Base-by-base conservation (phyloP, 345 rosid species). In the Syzygium aqueum region DNA sequence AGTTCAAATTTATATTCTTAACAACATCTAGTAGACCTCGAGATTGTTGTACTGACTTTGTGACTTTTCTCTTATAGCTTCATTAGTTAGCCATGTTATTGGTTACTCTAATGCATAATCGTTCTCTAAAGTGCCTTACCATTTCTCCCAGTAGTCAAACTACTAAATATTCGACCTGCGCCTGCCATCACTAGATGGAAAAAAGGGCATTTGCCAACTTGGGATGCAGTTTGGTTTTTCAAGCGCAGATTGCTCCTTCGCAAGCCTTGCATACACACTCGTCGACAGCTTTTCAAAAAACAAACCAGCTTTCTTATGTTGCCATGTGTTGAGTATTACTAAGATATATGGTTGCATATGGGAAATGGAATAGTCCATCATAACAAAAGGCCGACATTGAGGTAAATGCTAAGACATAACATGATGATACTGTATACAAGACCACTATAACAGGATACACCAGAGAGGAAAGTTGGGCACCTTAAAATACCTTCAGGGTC, bases 401-500 rank as follows among this genome's bases (percentile, higher is more conserved):
- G 46, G 49, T 73, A 73, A 73, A 73, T 73, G 80, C 80, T 73
- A 17, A 73, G 46, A 73, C 80, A 73, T 33, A 9, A 33, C 6
- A 73, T 73, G 49, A 73, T 22, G 37, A 33, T 6, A 5, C 49
- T 19, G 80, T 73, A 19, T 33, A 73, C 25, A 19, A 73, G 80
- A 73, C 49, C 23, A 33, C 80, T 33, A 33, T 17, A 33, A 33
- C 80, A 33, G 49, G 80, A 19, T 19, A 33, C 25, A 33, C 46
- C 80, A 73, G 25, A 73, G 21, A 73, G 80, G 80, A 73, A 73
- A 33, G 80, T 73, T 19, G 80, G 46, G 80, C 46, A 73, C 94
- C 94, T 90, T 87, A 91, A 63, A 61, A 91, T 88, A 84, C 94
- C 94, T 88, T 92, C 94, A 46, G 94, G 94, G 86, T 92, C 94